A percentile compares a stretch with the other conserved stretches of the same genome.
Evolutionary conservation across 2,329 filamentous ascomycete species (phyloP).

Genomic region (Nemania bipapillata): DNA sequence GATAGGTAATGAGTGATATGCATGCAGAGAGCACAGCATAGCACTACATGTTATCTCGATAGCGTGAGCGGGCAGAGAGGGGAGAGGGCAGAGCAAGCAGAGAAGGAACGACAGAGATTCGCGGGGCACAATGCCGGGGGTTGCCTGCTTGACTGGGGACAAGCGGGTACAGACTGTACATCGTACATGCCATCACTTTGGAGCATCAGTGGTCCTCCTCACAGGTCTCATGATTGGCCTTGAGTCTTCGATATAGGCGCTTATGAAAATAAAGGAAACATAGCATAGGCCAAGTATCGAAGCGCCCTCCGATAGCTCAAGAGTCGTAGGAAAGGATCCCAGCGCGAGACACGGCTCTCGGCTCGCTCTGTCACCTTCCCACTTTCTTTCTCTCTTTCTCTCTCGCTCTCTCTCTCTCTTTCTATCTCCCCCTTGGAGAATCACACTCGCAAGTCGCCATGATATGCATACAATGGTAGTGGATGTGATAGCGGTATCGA

Average conservation of each 20-base stretch:
- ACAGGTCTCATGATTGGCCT: conserved; percentile 44
- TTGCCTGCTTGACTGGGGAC: too few species aligned
- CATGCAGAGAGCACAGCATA: conserved; percentile 33
- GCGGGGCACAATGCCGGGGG: conserved; percentile 27
- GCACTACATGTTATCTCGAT: not conserved
- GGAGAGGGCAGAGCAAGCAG: not conserved
- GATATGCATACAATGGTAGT: not conserved
- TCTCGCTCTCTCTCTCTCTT: not conserved
- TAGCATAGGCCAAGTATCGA: not conserved
- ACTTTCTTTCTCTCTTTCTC: not conserved
- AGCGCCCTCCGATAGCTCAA: not conserved
- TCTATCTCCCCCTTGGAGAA: not conserved
- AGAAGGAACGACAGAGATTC: not conserved
- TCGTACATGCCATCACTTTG: conserved; percentile 28
- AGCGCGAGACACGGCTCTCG: not conserved
- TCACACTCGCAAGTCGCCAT: not conserved
- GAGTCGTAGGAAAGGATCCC: not conserved
- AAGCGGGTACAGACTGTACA: too few species aligned
- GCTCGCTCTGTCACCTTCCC: not conserved
- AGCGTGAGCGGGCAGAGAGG: not conserved
- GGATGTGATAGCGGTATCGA: not conserved
- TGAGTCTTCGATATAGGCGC: conserved; percentile 42
- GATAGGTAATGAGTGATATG: conserved; percentile 42
- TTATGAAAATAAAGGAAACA: conserved; percentile 42
- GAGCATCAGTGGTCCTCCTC: too few species aligned